Evolutionary conservation across 2,329 filamentous ascomycete species (phyloP).

Genomic region (Cordyceps cicadae): DNA sequence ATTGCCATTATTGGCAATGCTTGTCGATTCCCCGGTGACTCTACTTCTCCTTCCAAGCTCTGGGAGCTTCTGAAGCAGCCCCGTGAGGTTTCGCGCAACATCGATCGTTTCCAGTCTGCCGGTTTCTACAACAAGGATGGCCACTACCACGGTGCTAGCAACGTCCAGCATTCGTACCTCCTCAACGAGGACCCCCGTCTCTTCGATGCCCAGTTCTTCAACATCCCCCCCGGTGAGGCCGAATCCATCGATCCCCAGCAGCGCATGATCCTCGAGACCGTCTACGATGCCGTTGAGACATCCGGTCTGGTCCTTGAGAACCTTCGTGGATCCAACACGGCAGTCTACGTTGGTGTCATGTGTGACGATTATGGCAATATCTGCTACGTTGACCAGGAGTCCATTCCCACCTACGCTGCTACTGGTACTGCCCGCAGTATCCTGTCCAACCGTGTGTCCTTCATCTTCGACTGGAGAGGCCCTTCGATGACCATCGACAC

Average conservation of each 20-base stretch:
- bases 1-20: constrained; percentile 19
- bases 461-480: constrained; percentile 28
- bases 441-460: constrained; percentile 35
- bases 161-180: constrained; percentile 24
- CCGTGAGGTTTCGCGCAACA: constrained; percentile 14
- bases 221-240: constrained; percentile 13
- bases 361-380: constrained; percentile 16
- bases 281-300: constrained; percentile 24
- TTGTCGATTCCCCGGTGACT: constrained; percentile 18
- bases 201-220: constrained; percentile 18
- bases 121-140: constrained; percentile 18
- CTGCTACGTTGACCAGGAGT: constrained; percentile 11
- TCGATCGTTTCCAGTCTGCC: constrained; percentile 16
- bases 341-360: constrained; percentile 21
- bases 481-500: constrained; percentile 29
- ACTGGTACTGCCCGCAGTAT: constrained; percentile 26
- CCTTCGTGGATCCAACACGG: constrained; percentile 16
- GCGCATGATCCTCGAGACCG: constrained; percentile 25
- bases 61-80: constrained; percentile 16
- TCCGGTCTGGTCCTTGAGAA: constrained; percentile 24
- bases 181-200: constrained; percentile 15
- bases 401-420: constrained; percentile 11
- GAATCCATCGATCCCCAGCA: constrained; percentile 26
- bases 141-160: constrained; percentile 20
- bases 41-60: constrained; percentile 14